Evolutionary conservation across 257 asterid genomes (phyloP), one percentile per base, ranked within the genome.

Genomic region (Nicotiana tomentosiformis): DNA sequence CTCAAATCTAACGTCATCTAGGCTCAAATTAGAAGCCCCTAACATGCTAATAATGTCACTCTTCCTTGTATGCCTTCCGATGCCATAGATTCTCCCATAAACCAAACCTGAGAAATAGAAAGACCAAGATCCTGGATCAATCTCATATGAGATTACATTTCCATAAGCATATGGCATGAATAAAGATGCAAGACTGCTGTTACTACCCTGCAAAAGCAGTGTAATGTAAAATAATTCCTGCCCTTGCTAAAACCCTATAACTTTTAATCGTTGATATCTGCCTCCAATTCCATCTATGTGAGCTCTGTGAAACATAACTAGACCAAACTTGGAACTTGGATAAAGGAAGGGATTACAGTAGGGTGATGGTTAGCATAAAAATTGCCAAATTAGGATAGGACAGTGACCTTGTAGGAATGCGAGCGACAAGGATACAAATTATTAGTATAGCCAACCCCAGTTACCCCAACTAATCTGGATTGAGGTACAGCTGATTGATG

Each of bases 21-120:
- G 64, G 46, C 60, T 77, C 82, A 83, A 49, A 51, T 56, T 33
- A 77, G 67, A 83, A 53, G 26, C 43, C 61, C 76, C 83, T 56
- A 83, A 30, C 85, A 83, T 60, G 80, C 35, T 55, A 57, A 77
- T 29, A 77, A 83, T 53, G 62, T 83, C 85, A 65, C 60, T 83
- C 78, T 77, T 83, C 29, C 67, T 64, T n/a, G 85, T 77, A 65
- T 62, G 32, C 77, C 78, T 83, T 33, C 82, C 68, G 46, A 7
- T 32, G 16, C 55, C 66, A 83, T 16, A 4, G 39, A 77, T 29
- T 56, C 83, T 77, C 61, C 68, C 79, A 83, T 83, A 77, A n/a
- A 68, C 82, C 76, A 62, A 46, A 65, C 82, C 85, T 83, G 57
- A 56, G 78, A 65, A 23, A 77, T 29, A 65, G 77, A 83, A 80